phyloP scores from a whole-genome alignment of 495 filamentous ascomycete genomes.

The Aspergillus asperescens region DNA sequence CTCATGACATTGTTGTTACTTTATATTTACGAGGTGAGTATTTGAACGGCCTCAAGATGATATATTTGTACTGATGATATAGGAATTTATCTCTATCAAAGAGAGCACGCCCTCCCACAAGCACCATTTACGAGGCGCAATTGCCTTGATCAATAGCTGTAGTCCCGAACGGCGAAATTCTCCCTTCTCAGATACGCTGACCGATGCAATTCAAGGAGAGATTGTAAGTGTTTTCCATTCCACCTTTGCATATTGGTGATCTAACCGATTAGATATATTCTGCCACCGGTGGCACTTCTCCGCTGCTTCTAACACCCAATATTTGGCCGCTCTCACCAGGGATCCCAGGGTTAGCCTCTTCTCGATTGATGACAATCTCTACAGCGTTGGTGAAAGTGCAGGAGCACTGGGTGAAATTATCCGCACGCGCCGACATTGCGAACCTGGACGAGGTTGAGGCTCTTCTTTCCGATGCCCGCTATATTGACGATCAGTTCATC shows the following conservation, averaged over 20 bases:
- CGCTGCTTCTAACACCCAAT: constrained; percentile 25
- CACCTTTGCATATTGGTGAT: not conserved
- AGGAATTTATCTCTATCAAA: constrained; percentile 32
- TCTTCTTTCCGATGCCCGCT: constrained; percentile 23
- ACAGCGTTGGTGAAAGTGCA: constrained; percentile 28
- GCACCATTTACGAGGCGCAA: constrained; percentile 32
- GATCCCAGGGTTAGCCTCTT: constrained; percentile 16
- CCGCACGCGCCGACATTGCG: not conserved
- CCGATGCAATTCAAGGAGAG: constrained; percentile 27
- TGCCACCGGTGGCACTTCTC: constrained; percentile 18
- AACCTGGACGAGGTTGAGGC: constrained; percentile 12
- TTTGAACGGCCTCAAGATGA: too few relatives aligned
- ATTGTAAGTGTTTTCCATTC: constrained; percentile 24
- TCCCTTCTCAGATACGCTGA: constrained; percentile 17
- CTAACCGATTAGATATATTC: constrained; percentile 24
- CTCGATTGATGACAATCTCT: constrained; percentile 22
- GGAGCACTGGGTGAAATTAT: constrained; percentile 22
- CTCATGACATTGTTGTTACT: constrained; percentile 59
- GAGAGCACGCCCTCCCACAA: constrained; percentile 21
- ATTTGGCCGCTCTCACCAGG: constrained; percentile 25
- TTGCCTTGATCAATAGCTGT: constrained; percentile 31
- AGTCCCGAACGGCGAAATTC: constrained; percentile 14
- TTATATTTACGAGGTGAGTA: constrained; percentile 58
- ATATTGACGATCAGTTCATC: constrained; percentile 25
- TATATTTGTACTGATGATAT: not conserved